phyloP scores from a whole-genome alignment of 768 basidiomycete genomes.

The Leccinum subtestaceum region DNA sequence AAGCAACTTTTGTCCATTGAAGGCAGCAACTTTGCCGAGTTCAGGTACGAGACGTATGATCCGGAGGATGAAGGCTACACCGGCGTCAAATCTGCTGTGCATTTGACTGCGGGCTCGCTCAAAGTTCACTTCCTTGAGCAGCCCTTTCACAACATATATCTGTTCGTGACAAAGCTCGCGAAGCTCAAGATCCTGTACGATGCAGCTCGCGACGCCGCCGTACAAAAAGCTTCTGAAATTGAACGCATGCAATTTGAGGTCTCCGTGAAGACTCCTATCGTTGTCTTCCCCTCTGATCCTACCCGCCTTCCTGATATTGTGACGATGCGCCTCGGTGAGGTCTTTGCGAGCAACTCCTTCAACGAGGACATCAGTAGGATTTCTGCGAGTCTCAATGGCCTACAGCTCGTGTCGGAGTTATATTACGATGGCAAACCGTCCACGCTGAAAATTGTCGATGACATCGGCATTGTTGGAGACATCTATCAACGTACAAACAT shows the following conservation, averaged over 20 bases:
- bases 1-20: constrained; percentile 90
- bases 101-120: constrained; percentile 84
- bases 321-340: constrained; percentile 83
- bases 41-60: constrained; percentile 91
- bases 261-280: constrained; percentile 88
- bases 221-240: constrained; percentile 90
- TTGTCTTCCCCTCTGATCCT: constrained; percentile 78
- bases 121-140: constrained; percentile 85
- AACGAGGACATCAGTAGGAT: constrained; percentile 55
- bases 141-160: constrained; percentile 85
- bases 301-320: constrained; percentile 62
- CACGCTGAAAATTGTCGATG: constrained; percentile 84
- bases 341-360: constrained; percentile 76
- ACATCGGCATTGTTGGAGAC: constrained; percentile 73
- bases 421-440: constrained; percentile 46
- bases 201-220: constrained; percentile 88
- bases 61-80: constrained; percentile 61
- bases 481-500: constrained; percentile 60
- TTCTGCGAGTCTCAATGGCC: constrained; percentile 74
- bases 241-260: constrained; percentile 90
- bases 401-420: constrained; percentile 76
- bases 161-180: constrained; percentile 81
- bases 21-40: constrained; percentile 90
- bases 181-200: constrained; percentile 93
- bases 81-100: constrained; percentile 81